Evolutionary conservation across 2,329 filamentous ascomycete species (phyloP), one percentile per base, ranked within the genome.

Genomic region (Stachybotrys chlorohalonatus): DNA sequence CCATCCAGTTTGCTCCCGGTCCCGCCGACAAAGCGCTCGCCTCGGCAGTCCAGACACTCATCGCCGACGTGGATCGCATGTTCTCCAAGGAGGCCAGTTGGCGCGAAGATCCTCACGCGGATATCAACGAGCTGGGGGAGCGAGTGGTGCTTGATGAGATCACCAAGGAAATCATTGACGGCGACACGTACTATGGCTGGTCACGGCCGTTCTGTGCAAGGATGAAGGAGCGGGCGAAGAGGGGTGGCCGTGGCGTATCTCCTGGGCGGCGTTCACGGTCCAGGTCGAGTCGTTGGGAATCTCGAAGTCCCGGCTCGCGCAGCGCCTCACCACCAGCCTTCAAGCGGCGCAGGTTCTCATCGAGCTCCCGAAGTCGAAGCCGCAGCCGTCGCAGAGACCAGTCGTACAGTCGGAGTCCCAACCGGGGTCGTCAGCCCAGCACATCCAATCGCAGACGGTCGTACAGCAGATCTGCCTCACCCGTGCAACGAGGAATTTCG

Each of bases 111-210:
- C 70, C 74, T 2, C 65, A 76, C 6, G 70, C 77, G n/a, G 85
- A 90, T 59, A 73, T 93, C n/a, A 86, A 90, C 64, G 84, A 86
- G 59, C 75, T 94, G 56, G 90, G 90, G 11, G 86, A 94, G 66
- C 72, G 79, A 15, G 74, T 90, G 53, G 72, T 84, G 16, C 68
- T 82, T 3, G 84, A 90, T 61, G 82, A 86, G 60, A 72, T 82
- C n/a, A 86, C 82, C 0, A 85, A 85, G 0, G 82, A 87, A 3
- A 71, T 85, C 2, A 66, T 85, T 7, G 76, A 78, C 7, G 85
- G 85, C 1, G 85, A 89, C 58, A 89, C 87, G 1, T 95, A 95
- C 68, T 95, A 95, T 66, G 91, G 90, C 57, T 95, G 91, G 91
- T 93, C 90, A 6, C 80, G 82, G 46, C 75, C 76, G 1, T 94